Percentiles rank a stretch among this genome's conserved stretches.
Evolutionary conservation across 139 green algal genomes (phyloP).

Genomic region (Asterochloris erici): DNA sequence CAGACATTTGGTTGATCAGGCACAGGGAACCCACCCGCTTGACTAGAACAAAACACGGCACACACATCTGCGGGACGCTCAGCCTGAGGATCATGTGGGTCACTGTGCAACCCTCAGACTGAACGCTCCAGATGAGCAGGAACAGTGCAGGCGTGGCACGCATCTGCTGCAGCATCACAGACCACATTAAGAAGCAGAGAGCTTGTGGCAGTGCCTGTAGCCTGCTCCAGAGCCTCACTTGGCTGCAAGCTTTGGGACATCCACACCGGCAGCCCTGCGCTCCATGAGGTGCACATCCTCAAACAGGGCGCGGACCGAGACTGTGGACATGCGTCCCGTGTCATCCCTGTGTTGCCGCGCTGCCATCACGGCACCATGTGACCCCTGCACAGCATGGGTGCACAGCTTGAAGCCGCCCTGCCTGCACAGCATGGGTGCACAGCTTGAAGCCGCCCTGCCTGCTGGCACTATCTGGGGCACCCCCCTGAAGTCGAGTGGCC

Average conservation of each 20-base stretch:
- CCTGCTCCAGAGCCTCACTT: background rate
- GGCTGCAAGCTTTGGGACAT: background rate
- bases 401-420: slow-evolving; percentile 15
- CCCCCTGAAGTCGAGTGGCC: too few relatives aligned
- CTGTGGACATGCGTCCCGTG: slow-evolving; percentile 15
- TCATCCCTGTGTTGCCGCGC: slow-evolving; percentile 3
- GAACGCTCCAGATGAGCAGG: too few relatives aligned
- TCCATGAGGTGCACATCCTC: slow-evolving; percentile 20
- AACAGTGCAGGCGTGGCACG: too few relatives aligned
- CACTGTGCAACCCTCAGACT: too few relatives aligned
- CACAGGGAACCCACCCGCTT: too few relatives aligned
- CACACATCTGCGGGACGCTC: too few relatives aligned
- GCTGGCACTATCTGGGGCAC: too few relatives aligned
- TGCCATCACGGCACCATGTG: slow-evolving; percentile 1
- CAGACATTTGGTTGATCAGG: too few relatives aligned
- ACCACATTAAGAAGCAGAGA: too few relatives aligned
- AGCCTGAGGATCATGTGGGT: too few relatives aligned
- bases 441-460: slow-evolving; percentile 12
- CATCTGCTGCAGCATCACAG: too few relatives aligned
- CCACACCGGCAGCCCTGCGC: background rate
- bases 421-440: slow-evolving; percentile 11
- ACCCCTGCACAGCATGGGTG: slow-evolving; percentile 3
- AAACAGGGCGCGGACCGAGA: slow-evolving; percentile 9
- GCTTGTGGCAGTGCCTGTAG: background rate
- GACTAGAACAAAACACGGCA: too few relatives aligned